Conservation (phyloP, 2,329 filamentous ascomycete species). For the Graphilbum fragrans region DNA sequence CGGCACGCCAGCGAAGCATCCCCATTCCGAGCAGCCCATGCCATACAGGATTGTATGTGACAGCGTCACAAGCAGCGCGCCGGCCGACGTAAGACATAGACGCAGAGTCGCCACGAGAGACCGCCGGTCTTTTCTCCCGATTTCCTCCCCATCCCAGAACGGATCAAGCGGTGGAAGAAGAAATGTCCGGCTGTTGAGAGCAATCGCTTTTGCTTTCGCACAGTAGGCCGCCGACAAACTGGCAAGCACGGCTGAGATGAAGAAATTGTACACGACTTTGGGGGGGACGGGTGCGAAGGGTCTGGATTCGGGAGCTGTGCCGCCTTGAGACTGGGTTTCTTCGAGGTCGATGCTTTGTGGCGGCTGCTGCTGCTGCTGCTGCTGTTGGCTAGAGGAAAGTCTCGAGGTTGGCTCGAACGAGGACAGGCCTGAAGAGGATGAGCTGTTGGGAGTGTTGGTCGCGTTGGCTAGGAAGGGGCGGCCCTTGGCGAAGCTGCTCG, state of each 20-base stretch:
- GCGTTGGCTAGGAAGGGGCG: conserved; percentile 25
- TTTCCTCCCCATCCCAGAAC: conserved; percentile 16
- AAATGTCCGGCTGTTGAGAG: conserved; percentile 40
- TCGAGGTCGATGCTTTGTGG: too few species aligned
- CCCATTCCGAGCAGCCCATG: conserved; percentile 33
- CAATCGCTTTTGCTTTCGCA: conserved; percentile 32
- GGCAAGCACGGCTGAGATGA: conserved; percentile 38
- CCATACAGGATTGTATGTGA: conserved; percentile 34
- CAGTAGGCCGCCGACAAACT: conserved; percentile 40
- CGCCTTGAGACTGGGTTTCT: conserved; percentile 14
- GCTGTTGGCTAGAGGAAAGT: conserved; percentile 2
- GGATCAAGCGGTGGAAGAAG: conserved; percentile 26
- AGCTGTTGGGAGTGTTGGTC: conserved; percentile 32
- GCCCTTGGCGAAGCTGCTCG: conserved; percentile 32
- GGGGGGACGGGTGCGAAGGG: conserved; percentile 21
- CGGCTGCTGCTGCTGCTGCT: not conserved
- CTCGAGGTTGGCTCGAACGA: too few species aligned
- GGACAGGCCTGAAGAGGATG: conserved; percentile 29
- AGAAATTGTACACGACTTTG: conserved; percentile 39
- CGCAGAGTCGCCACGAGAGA: conserved; percentile 36
- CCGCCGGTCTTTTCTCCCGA: conserved; percentile 8
- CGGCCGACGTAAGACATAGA: conserved; percentile 43
- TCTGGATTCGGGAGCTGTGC: conserved; percentile 13
- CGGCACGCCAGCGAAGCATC: conserved; percentile 23
- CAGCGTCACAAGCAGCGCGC: conserved; percentile 37